Evolutionary conservation across 169 alveolate genomes (phyloP), one percentile per base, ranked within the genome.

Genomic region (Plasmodium yoelii): DNA sequence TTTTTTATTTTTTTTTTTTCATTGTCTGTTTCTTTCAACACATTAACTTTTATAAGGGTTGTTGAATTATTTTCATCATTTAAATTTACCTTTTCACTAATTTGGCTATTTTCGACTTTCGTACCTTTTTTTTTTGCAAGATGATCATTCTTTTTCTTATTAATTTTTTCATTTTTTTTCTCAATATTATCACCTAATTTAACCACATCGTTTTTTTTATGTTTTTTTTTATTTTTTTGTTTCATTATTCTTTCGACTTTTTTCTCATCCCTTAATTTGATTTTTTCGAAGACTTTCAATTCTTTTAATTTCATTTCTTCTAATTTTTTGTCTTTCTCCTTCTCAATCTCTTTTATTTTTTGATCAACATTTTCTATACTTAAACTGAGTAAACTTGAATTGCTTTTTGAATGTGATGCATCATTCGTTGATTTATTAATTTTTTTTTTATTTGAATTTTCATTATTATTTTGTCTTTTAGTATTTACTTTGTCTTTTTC

Each of bases 221-320:
- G 42, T 34, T 3, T 34, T 3, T 3, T 1, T 34, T 34, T 34
- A 34, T 34, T 34, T 57, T 64, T 75, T 57, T 65, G 46, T 67
- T 75, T 75, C 69, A 63, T 75, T n/a, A 75, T 7, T n/a, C 67
- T 44, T 42, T 67, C 68, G 8, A 80, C 55, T 57, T 80, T 80
- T 80, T 28, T 68, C 53, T 86, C 91, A 51, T 86, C 91, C 64
- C 71, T 86, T 59, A 24, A 65, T 44, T 86, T 86, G 57, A 86
- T 86, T 42, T 63, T 60, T 70, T 86, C 91, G 34, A 86, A 24
- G 13, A 86, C 53, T 44, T 90, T 72, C 44, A 70, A 12, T 70
- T 90, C 88, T 26, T 74, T 75, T 22, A 49, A n/a, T 67, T 82
- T 80, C 55, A 90, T 70, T 90, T 75, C 87, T 28, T 80, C 28